Base-by-base conservation (phyloP, 768 basidiomycete species). In the Podaxis sp. region DNA sequence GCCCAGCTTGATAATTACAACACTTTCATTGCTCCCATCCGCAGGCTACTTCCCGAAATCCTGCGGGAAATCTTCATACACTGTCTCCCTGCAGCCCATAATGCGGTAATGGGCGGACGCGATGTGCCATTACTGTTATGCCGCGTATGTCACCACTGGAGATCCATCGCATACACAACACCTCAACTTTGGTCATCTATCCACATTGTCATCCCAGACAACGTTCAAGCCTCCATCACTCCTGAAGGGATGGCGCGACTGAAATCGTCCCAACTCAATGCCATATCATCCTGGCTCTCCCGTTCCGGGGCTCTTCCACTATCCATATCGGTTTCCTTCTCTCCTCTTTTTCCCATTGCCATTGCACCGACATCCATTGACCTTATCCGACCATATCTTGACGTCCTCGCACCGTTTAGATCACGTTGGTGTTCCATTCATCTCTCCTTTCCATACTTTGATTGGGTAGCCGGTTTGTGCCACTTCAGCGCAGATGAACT, bases 1-100 rank as follows among this genome's bases (percentile, higher is more conserved):
- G 15, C 7, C 12, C 17, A 42, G 4, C 13, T 61, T 15, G 17
- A 40, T 5, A n/a, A n/a, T 3, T 15, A 54, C 30, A 46, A 9
- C 0, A 9, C 26, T 7, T 11, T 61, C n/a, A 56, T 53, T 24
- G 39, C 67, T 2, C 67, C 63, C 26, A 60, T 67, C 26, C 60
- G 65, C 33, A 59, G 59, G 17, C 57, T 71, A 24, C 66, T 68
- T 4, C 64, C 61, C 30, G 68, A 71, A 33, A 63, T 69, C 30
- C 63, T 71, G 13, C 66, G 65, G 17, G 67, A 66, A 36, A 67
- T 71, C 33, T 71, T 71, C 57, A 9, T 67, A 1, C 54, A 19
- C 4, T 69, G 67, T 40, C 66, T 69, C 28, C 68, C 68, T 0
- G 36, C n/a, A 2, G 26, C 33, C 2, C 65, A 64, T 52, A 66